Percentiles rank a stretch among this genome's conserved stretches.
Evolutionary conservation across 345 rosid genomes (phyloP).

Genomic region (Punica granatum): DNA sequence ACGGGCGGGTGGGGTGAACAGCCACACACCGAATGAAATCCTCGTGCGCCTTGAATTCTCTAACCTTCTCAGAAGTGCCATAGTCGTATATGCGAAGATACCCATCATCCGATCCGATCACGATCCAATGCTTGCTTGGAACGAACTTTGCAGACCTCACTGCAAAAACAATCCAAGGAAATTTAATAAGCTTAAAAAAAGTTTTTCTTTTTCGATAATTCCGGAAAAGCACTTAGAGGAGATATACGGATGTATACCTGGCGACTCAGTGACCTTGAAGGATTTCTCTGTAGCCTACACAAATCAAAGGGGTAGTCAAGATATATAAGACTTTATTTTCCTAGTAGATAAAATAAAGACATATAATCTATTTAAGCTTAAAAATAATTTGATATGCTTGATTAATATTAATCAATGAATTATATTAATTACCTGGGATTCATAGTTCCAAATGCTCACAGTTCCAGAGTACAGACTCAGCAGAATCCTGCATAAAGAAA

Average conservation of each 20-base stretch:
- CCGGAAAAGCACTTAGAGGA: neutral
- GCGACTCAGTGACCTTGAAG: constrained; percentile 10
- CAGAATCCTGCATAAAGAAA: constrained; percentile 43
- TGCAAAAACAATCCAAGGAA: neutral
- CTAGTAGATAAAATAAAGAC: too few species aligned
- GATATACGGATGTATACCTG: constrained; percentile 1
- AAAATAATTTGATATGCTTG: neutral
- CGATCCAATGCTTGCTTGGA: constrained; percentile 26
- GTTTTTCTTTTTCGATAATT: too few species aligned
- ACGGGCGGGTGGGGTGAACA: constrained; percentile 25
- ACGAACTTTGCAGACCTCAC: constrained; percentile 37
- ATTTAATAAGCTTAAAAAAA: neutral
- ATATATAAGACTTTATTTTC: neutral
- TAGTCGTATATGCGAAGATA: constrained; percentile 24
- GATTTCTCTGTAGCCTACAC: constrained; percentile 10
- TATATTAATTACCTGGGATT: constrained; percentile 11
- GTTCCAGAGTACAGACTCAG: constrained; percentile 65
- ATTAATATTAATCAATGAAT: neutral
- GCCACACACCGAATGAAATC: constrained; percentile 26
- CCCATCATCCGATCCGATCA: constrained; percentile 29
- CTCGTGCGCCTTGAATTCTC: constrained; percentile 28
- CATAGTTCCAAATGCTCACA: constrained; percentile 67
- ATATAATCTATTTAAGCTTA: neutral
- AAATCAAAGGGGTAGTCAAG: neutral
- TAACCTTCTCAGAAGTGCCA: constrained; percentile 21